A percentile compares a stretch with the other conserved stretches of the same genome.
These are phyloP conservation scores for Clitoria ternatea DNA, from an alignment of 306 rosid species.

Conservation along the genomic window DNA sequence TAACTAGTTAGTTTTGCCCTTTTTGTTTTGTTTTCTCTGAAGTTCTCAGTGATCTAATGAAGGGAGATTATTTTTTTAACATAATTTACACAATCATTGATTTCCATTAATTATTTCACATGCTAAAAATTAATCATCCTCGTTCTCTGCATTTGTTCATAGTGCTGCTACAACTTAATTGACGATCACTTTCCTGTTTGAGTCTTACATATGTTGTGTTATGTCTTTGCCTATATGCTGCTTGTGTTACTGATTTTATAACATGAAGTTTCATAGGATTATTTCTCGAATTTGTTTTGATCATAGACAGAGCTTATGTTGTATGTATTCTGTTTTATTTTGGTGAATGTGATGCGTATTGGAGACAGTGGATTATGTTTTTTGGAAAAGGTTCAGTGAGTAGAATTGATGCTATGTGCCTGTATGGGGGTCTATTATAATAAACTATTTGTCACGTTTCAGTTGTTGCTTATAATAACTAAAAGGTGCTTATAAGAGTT, in stretches of 20 bases:
- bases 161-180: conserved; percentile 2
- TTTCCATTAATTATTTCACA: conserved; percentile 28
- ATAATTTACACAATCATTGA: conserved; percentile 26
- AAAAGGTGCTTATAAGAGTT: not conserved
- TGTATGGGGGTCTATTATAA: too few relatives aligned
- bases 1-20: conserved; percentile 26
- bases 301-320: not conserved
- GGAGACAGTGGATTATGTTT: too few relatives aligned
- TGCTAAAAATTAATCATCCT: conserved; percentile 19
- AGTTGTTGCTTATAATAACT: not conserved
- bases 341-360: too few relatives aligned
- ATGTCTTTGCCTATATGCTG: not conserved
- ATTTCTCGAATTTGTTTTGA: not conserved
- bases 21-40: conserved; percentile 25
- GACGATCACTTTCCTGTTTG: not conserved
- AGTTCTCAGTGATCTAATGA: conserved; percentile 35
- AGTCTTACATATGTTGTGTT: not conserved
- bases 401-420: not conserved
- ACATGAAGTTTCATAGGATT: not conserved
- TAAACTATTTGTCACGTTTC: not conserved
- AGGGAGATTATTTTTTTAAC: conserved; percentile 35
- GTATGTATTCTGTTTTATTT: too few relatives aligned
- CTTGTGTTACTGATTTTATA: not conserved
- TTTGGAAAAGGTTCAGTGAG: too few relatives aligned
- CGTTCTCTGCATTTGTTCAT: conserved; percentile 6